phyloP scores from a whole-genome alignment of 2,329 filamentous ascomycete species.

The Trichoderma sp. region DNA sequence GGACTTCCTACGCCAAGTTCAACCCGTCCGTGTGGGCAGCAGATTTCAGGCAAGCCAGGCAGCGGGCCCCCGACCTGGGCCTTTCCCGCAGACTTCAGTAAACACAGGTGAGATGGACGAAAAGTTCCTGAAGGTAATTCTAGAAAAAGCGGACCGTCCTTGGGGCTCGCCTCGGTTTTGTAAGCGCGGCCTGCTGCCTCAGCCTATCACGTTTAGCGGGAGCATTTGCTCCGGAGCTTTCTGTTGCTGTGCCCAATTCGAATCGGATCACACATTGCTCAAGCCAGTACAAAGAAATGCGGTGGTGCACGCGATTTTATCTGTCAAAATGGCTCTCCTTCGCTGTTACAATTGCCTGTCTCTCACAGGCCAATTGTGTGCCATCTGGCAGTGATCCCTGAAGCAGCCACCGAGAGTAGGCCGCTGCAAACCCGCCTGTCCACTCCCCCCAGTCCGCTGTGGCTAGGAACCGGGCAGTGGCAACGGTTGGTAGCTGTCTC shows the following conservation, averaged over 20 bases:
- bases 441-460: conserved; percentile 7
- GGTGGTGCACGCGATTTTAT: conserved; percentile 33
- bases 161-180: conserved; percentile 27
- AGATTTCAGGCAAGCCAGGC: background rate
- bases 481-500: conserved; percentile 16
- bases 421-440: conserved; percentile 5
- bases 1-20: background rate
- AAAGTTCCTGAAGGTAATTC: conserved; percentile 19
- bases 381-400: conserved; percentile 23
- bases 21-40: background rate
- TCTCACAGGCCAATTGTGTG: conserved; percentile 13
- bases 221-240: conserved; percentile 39
- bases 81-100: background rate
- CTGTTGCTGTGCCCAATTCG: conserved; percentile 23
- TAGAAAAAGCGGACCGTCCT: conserved; percentile 28
- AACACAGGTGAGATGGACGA: conserved; percentile 4
- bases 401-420: conserved; percentile 16
- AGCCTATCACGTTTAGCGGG: conserved; percentile 34
- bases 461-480: conserved; percentile 20
- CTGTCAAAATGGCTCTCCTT: conserved; percentile 36
- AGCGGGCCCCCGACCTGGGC: background rate
- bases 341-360: conserved; percentile 16
- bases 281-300: conserved; percentile 29
- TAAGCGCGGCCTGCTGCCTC: conserved; percentile 35
- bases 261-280: conserved; percentile 32